Evolutionary conservation across 306 rosid species (phyloP), one percentile per base, ranked within the genome.

Genomic region (Trichosanthes cucumerina): DNA sequence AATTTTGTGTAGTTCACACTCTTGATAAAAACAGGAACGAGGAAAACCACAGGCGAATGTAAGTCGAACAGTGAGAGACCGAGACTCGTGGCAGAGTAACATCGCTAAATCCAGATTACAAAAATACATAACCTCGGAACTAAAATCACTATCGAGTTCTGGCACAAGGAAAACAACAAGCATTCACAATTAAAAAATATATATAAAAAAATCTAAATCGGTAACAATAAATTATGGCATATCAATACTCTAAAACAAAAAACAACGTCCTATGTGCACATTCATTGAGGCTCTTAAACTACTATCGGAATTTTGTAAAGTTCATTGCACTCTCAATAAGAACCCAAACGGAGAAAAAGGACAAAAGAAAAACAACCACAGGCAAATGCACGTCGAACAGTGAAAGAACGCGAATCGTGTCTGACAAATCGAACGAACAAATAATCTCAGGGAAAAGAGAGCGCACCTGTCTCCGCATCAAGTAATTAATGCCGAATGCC

Each of bases 401-500:
- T n/a, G 49, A 66, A 66, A 39, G 74, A 66, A 36, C 73, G 49
- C 13, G 19, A 64, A 1, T 0, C 6, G 26, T 18, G 47, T 36
- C 64, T 36, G 64, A 16, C n/a, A n/a, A 49, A 72, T 46, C 39
- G 43, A 33, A 65, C 83, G 3, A 69, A 23, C 3, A 8, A 23
- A 50, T 80, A 28, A 77, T 7, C 77, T n/a, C 26, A 58, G 44
- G 31, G 24, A 43, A 57, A n/a, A 43, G 15, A 44, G 24, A 23
- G 53, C 44, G 26, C 18, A 90, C 99, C 99, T 95, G 99, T 86
- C 93, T 86, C 75, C 96, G 89, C 87, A 95, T 92, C 75, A 91
- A 87, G 84, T 91, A 95, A 78, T 95, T 95, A 83, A 95, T 92
- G 28, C 99, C 99, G 47, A 95, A 95, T 49, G 99, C 99, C 90